Base-by-base conservation (phyloP, 768 basidiomycete species). In the Leccinum imitatum region DNA sequence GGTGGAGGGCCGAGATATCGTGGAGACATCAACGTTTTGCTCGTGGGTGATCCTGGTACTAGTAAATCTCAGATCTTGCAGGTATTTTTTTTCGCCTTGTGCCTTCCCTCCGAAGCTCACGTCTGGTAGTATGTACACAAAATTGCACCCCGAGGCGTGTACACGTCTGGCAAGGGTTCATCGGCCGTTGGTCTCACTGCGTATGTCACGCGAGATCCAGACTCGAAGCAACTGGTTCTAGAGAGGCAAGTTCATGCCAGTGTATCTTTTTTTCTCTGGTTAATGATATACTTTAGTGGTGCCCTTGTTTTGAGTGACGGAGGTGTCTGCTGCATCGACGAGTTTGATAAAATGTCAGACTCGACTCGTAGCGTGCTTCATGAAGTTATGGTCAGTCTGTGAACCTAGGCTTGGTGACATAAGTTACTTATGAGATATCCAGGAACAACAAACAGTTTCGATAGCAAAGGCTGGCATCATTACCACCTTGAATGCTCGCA, bases 401-500 rank as follows among this genome's bases (percentile, higher is more conserved):
- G 48, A 50, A 47, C 50, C 33, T 6, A 6, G 19, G 10, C 10
- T 48, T 19, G 27, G 47, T 31, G 17, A 33, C 10, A 15, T 47
- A 25, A 25, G 25, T 61, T 21, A 59, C 57, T 58, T 31, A 46
- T 46, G 25, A 19, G 30, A 60, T 17, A 62, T 27, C 17, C n/a
- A 97, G 95, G 95, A 98, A 84, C 95, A 98, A 87, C 95, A 98
- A 87, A 98, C 96, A 1, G 96, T 98, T 19, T 98, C 95, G 4
- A 96, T 98, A 62, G 97, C 97, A 6, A 99, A 98, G 76, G 97
- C 97, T 0, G 97, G 97, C 10, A 99, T 99, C 65, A 98, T 98
- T 69, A 98, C 97, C 0, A 99, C 97, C 0, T 80, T 99, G 59
- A 99, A 99, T 67, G 97, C 97, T 0, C 83, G 97, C n/a, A 98